Percentiles rank a stretch among this genome's conserved stretches.
Conservation (phyloP, 2,329 filamentous ascomycete genomes). For the Xylariales sp. region DNA sequence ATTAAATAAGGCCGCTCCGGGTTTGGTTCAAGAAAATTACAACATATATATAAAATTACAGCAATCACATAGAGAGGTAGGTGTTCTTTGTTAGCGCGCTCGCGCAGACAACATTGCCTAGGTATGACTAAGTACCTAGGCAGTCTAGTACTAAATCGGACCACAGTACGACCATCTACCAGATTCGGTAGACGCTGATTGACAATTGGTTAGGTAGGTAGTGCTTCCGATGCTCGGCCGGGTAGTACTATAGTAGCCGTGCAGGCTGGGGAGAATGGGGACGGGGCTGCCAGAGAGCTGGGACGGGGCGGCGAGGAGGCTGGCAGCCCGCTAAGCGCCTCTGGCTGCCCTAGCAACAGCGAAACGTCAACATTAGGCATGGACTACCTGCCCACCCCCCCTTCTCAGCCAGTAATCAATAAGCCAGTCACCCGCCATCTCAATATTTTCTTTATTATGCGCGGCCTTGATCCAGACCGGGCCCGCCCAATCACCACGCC, state of each 20-base stretch:
- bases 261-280: background rate
- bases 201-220: background rate
- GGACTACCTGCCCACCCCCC: slow-evolving; percentile 4
- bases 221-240: background rate
- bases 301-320: slow-evolving; percentile 5
- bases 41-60: no score
- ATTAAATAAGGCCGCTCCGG: background rate
- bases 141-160: background rate
- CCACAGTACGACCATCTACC: background rate
- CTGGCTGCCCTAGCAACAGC: slow-evolving; percentile 47
- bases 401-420: slow-evolving; percentile 28
- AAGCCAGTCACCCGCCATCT: slow-evolving; percentile 31
- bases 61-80: no score
- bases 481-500: slow-evolving; percentile 38
- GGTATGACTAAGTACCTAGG: no score
- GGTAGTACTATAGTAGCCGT: no score
- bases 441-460: slow-evolving; percentile 35
- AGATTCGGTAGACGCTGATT: background rate
- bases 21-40: no score
- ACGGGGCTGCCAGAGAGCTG: background rate
- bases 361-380: slow-evolving; percentile 41
- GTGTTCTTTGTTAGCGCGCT: no score
- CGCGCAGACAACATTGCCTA: no score
- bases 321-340: slow-evolving; percentile 27
- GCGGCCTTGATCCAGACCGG: slow-evolving; percentile 24